Evolutionary conservation across 2,329 filamentous ascomycete species (phyloP).

Genomic region (Pseudomassariella vexata): DNA sequence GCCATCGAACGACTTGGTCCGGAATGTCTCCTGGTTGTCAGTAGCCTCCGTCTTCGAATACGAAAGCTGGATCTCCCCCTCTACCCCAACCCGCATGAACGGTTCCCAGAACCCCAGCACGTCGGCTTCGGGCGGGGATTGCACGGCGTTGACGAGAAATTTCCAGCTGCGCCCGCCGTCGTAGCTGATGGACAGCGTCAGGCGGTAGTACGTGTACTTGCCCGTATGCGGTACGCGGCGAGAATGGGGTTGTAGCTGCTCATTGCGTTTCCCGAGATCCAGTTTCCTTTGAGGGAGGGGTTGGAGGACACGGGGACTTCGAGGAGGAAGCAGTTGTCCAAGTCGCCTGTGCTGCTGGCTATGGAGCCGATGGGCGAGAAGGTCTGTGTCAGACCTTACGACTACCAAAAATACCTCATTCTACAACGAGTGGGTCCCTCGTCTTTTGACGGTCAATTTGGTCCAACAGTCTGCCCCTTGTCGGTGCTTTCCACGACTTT

Average conservation of each 20-base stretch:
- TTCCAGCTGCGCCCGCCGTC: constrained; percentile 37
- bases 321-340: constrained; percentile 41
- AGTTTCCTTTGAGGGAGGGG: constrained; percentile 13
- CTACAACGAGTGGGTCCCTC: no score
- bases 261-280: no score
- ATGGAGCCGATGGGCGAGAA: constrained; percentile 37
- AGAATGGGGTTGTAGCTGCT: no score
- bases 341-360: constrained; percentile 33
- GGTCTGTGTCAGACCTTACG: no score
- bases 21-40: constrained; percentile 43
- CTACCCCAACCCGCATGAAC: constrained; percentile 35
- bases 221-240: constrained; percentile 38
- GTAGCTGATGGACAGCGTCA: constrained; percentile 40
- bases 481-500: constrained; percentile 37
- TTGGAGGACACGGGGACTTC: constrained; percentile 26
- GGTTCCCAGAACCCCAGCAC: constrained; percentile 45
- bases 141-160: constrained; percentile 37
- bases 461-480: constrained; percentile 30
- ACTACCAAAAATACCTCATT: no score
- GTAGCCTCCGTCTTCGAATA: constrained; percentile 39
- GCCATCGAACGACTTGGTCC: constrained; percentile 34
- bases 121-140: constrained; percentile 28
- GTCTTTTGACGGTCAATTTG: no score
- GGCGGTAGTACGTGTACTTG: constrained; percentile 35
- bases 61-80: constrained; percentile 33